A percentile compares a stretch with the other conserved stretches of the same genome.
Evolutionary conservation across 2,329 filamentous ascomycete genomes (phyloP).

Genomic region (Purpureocillium lavendulum): DNA sequence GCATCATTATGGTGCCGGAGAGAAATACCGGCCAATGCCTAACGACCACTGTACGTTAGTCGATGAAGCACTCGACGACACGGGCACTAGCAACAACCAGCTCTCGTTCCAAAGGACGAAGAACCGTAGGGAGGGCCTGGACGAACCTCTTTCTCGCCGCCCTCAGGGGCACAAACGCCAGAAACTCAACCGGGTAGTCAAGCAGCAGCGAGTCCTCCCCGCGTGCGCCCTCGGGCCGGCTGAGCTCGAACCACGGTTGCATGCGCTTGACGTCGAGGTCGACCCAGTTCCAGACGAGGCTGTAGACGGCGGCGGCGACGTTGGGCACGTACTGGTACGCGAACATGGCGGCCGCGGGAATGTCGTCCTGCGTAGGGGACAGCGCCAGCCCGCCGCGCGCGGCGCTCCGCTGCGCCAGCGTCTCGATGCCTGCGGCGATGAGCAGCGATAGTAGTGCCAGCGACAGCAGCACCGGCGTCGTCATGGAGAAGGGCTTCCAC

Average conservation of each 20-base stretch:
- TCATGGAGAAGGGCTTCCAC: conserved; percentile 2
- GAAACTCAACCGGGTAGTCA: conserved; percentile 39
- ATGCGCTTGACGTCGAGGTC: conserved; percentile 50
- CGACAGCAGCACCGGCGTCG: conserved; percentile 22
- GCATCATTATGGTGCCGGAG: conserved; percentile 34
- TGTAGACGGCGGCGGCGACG: conserved; percentile 44
- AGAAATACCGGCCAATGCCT: conserved; percentile 4
- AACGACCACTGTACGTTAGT: too few relatives aligned
- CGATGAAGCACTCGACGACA: too few relatives aligned
- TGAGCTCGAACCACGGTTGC: conserved; percentile 53
- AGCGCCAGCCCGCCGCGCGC: conserved; percentile 30
- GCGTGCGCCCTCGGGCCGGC: conserved; percentile 30
- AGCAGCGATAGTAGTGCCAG: conserved; percentile 27
- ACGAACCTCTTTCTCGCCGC: conserved; percentile 22
- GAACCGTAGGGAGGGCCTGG: too few relatives aligned
- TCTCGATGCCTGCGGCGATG: conserved; percentile 30
- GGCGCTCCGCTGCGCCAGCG: conserved; percentile 30
- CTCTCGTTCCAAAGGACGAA: too few relatives aligned
- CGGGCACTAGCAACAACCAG: too few relatives aligned
- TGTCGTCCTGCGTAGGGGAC: conserved; percentile 9
- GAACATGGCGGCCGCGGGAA: conserved; percentile 27
- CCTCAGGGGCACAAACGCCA: conserved; percentile 20
- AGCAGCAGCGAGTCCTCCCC: conserved; percentile 40
- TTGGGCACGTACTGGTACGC: conserved; percentile 45
- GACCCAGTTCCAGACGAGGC: conserved; percentile 50